A percentile compares a stretch with the other conserved stretches of the same genome.
phyloP scores from a whole-genome alignment of 2,329 filamentous ascomycete species.

The Penicillium olsonii region DNA sequence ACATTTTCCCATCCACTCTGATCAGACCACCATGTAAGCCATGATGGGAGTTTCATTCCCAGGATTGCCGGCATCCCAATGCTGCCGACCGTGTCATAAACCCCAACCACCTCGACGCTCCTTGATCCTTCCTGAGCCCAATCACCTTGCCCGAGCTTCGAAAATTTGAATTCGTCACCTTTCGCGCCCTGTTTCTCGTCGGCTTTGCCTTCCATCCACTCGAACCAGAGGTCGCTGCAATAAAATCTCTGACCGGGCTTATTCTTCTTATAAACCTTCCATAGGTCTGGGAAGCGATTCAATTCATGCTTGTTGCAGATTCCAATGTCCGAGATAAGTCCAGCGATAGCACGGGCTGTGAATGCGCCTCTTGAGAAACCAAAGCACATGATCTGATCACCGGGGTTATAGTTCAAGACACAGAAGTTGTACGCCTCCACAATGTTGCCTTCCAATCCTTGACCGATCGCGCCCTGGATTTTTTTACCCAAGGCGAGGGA shows the following conservation, averaged over 20 bases:
- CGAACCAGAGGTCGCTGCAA: constrained; percentile 22
- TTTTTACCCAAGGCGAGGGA: constrained; percentile 24
- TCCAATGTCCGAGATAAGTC: constrained; percentile 23
- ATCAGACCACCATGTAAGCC: neutral
- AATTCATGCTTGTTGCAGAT: constrained; percentile 19
- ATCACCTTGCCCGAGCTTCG: constrained; percentile 10
- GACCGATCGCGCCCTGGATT: constrained; percentile 26
- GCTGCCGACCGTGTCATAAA: constrained; percentile 36
- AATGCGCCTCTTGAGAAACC: constrained; percentile 24
- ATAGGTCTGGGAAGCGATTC: constrained; percentile 23
- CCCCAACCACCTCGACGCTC: constrained; percentile 32
- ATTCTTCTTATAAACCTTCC: constrained; percentile 20
- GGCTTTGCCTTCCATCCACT: constrained; percentile 22
- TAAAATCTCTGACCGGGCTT: constrained; percentile 17
- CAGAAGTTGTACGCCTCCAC: constrained; percentile 25
- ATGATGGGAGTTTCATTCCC: constrained; percentile 16
- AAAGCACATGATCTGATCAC: constrained; percentile 25
- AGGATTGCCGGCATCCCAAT: constrained; percentile 33
- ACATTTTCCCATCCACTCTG: constrained; percentile 17
- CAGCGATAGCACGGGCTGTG: constrained; percentile 23
- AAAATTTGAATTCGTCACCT: constrained; percentile 13
- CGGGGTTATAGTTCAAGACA: constrained; percentile 21
- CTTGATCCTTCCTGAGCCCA: constrained; percentile 19
- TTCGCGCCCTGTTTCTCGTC: constrained; percentile 21
- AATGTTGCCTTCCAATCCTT: constrained; percentile 21